phyloP scores from a whole-genome alignment of 2,329 filamentous ascomycete species.

The Paecilomyces fulvus region DNA sequence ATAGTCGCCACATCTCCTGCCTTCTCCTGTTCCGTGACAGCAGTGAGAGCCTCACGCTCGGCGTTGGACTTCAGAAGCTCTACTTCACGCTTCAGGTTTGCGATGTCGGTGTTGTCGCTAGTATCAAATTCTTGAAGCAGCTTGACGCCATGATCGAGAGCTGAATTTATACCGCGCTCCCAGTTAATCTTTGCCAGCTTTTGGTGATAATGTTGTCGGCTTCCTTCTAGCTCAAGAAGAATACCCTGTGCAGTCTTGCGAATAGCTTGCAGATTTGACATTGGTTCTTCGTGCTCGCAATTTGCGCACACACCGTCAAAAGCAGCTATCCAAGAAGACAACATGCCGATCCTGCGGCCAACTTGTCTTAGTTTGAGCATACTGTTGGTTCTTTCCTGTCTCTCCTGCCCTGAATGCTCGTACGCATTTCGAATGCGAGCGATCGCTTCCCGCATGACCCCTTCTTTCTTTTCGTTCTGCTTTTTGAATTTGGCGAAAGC shows the following conservation, averaged over 20 bases:
- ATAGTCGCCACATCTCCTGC: conserved; percentile 67
- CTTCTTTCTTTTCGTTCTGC: conserved; percentile 75
- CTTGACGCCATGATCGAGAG: conserved; percentile 72
- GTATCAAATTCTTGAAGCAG: conserved; percentile 66
- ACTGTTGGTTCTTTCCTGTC: conserved; percentile 67
- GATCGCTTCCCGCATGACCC: conserved; percentile 67
- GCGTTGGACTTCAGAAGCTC: conserved; percentile 79
- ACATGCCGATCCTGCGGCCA: conserved; percentile 72
- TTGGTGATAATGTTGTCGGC: conserved; percentile 83
- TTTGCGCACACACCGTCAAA: conserved; percentile 76
- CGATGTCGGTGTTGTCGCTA: conserved; percentile 58
- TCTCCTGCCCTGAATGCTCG: conserved; percentile 67
- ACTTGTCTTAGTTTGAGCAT: conserved; percentile 78
- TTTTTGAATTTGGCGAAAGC: conserved; percentile 88
- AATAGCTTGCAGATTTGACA: conserved; percentile 62
- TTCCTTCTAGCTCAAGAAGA: conserved; percentile 78
- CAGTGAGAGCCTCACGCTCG: conserved; percentile 66
- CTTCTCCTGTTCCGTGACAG: conserved; percentile 78
- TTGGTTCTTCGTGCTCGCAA: conserved; percentile 57
- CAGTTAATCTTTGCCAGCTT: conserved; percentile 71
- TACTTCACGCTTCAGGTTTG: conserved; percentile 68
- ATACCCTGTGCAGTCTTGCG: conserved; percentile 85
- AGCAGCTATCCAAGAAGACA: conserved; percentile 88
- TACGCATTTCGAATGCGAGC: conserved; percentile 73
- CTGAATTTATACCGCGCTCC: conserved; percentile 81